Conservation (phyloP, 2,329 filamentous ascomycete species). For the Colletotrichum euphorbiae region DNA sequence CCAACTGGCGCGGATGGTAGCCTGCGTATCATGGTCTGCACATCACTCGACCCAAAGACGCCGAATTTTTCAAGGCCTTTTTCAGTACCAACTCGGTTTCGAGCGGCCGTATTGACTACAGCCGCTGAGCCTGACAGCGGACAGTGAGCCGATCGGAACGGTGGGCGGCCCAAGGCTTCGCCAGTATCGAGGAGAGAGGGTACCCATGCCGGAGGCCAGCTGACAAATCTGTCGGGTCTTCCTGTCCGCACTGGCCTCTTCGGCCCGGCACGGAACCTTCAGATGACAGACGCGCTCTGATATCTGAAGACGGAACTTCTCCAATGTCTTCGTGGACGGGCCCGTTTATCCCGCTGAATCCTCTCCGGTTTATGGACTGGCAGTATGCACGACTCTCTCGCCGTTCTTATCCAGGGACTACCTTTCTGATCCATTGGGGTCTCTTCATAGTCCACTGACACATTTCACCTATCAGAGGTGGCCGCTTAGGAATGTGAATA, state of each 20-base stretch:
- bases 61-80: background rate
- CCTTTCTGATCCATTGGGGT: background rate
- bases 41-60: slow-evolving; percentile 9
- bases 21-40: slow-evolving; percentile 16
- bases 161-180: background rate
- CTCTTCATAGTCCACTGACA: too few relatives aligned
- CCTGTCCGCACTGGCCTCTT: slow-evolving; percentile 18
- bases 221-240: background rate
- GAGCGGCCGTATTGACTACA: too few relatives aligned
- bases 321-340: slow-evolving; percentile 7
- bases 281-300: slow-evolving; percentile 12
- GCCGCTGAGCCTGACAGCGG: background rate
- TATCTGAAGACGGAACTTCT: slow-evolving; percentile 11
- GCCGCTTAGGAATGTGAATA: too few relatives aligned
- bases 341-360: slow-evolving; percentile 1
- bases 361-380: background rate
- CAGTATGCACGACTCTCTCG: background rate
- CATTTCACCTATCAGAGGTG: too few relatives aligned
- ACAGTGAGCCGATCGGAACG: background rate
- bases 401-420: background rate
- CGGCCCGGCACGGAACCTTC: slow-evolving; percentile 24
- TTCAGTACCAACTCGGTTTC: too few relatives aligned
- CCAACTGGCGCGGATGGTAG: slow-evolving; percentile 1
- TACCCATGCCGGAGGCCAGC: slow-evolving; percentile 1
- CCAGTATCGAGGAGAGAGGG: background rate